Conservation (phyloP, 495 filamentous ascomycete species). For the Penicillium antarcticum region DNA sequence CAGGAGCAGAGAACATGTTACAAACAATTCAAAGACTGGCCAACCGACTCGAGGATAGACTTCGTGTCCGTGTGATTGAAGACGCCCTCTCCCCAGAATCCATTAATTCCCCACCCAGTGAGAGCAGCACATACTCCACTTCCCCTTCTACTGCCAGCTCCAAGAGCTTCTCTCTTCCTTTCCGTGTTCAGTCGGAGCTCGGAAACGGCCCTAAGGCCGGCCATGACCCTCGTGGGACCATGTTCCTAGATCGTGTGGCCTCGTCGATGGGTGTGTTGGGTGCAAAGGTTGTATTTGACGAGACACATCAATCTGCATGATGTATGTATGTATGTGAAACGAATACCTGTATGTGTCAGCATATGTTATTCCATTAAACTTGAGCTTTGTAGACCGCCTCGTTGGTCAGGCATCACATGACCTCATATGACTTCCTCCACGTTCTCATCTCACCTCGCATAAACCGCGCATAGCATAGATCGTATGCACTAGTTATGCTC, state of each 20-base stretch:
- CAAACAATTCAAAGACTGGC: conserved; percentile 13
- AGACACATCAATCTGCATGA: too few relatives aligned
- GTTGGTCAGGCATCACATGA: too few relatives aligned
- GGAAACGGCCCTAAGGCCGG: conserved; percentile 21
- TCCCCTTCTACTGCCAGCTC: conserved; percentile 1
- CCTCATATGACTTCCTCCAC: too few relatives aligned
- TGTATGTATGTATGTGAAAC: too few relatives aligned
- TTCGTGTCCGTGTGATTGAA: conserved; percentile 14
- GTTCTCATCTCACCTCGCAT: too few relatives aligned
- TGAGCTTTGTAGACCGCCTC: too few relatives aligned
- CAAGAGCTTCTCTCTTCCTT: conserved; percentile 12
- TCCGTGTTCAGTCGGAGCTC: conserved; percentile 29
- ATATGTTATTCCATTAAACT: too few relatives aligned
- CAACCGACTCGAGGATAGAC: conserved; percentile 6
- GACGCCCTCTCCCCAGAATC: conserved; percentile 13
- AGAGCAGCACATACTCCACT: conserved; percentile 6
- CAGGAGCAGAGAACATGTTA: conserved; percentile 24
- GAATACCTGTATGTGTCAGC: too few relatives aligned
- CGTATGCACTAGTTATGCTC: too few relatives aligned
- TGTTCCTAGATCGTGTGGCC: conserved; percentile 37
- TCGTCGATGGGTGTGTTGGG: conserved; percentile 38
- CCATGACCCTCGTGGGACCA: conserved; percentile 21
- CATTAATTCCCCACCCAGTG: conserved; percentile 6
- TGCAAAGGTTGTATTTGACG: conserved; percentile 5
- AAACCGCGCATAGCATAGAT: too few relatives aligned